A percentile compares a stretch with the other conserved stretches of the same genome.
Conservation (phyloP, 768 basidiomycete genomes). For the Boletus coccyginus region DNA sequence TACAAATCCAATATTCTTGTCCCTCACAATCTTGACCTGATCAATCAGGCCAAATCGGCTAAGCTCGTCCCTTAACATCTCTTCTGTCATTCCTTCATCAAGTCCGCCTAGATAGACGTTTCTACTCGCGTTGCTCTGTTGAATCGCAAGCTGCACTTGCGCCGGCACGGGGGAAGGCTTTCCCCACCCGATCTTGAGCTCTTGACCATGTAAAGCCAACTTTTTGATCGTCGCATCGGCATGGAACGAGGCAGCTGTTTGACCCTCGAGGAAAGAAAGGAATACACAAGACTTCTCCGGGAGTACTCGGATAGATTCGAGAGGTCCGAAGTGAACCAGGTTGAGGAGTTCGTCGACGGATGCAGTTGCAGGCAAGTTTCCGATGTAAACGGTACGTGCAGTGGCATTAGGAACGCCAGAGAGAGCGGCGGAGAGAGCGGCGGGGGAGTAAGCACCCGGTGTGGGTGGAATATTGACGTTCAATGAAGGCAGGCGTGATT, state of each 20-base stretch:
- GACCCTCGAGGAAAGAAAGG: constrained; percentile 93
- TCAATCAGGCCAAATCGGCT: constrained; percentile 94
- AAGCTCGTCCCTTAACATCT: constrained; percentile 87
- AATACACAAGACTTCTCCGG: constrained; percentile 98
- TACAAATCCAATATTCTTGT: constrained; percentile 99
- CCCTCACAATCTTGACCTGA: constrained; percentile 98
- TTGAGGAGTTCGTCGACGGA: constrained; percentile 98
- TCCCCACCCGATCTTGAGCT: constrained; percentile 99
- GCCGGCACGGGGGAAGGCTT: constrained; percentile 88
- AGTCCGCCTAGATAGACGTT: constrained; percentile 97
- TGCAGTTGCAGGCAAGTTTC: constrained; percentile 91
- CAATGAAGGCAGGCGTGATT: constrained; percentile 57
- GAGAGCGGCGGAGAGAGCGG: constrained; percentile 71
- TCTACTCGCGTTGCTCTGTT: constrained; percentile 87
- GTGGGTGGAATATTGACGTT: constrained; percentile 67
- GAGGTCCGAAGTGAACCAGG: constrained; percentile 95
- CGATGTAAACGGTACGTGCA: constrained; percentile 94
- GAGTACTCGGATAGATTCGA: constrained; percentile 91
- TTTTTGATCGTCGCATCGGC: constrained; percentile 97
- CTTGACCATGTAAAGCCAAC: constrained; percentile 87
- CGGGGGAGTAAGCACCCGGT: constrained; percentile 75
- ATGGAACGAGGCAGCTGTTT: constrained; percentile 93
- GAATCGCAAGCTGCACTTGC: constrained; percentile 83
- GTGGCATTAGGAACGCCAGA: constrained; percentile 55
- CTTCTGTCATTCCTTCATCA: constrained; percentile 88